A percentile compares a stretch with the other conserved stretches of the same genome.
These are phyloP conservation scores for Musa balbisiana DNA, from an alignment of 202 grass and related monocot genomes.

Conservation along the genomic window DNA sequence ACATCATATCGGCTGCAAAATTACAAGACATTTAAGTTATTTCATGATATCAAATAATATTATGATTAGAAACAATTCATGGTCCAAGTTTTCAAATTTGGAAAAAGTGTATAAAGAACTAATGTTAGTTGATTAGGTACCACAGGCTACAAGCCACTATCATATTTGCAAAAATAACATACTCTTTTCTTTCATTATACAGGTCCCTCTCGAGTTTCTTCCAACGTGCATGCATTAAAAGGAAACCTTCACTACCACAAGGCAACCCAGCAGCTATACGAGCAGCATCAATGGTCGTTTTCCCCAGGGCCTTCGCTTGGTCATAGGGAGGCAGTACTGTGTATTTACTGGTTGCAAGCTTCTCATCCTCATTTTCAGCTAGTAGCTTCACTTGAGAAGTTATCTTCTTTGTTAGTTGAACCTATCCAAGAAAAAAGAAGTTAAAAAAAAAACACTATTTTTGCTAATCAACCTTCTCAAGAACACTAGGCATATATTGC, in stretches of 20 bases:
- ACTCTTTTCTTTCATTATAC: conserved; percentile 92
- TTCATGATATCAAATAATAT: not conserved
- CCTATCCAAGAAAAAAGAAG: conserved; percentile 36
- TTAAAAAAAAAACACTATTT: not conserved
- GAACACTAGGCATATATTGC: not conserved
- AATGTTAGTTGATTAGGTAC: not conserved
- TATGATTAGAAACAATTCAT: not conserved
- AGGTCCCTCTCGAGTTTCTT: conserved; percentile 89
- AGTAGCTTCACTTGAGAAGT: conserved; percentile 86
- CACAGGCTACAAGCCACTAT: not conserved
- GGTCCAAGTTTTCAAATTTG: not conserved
- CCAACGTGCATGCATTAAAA: conserved; percentile 95
- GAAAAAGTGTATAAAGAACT: not conserved
- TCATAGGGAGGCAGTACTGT: conserved; percentile 53
- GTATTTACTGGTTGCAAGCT: conserved; percentile 47
- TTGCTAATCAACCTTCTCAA: not conserved
- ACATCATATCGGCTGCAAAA: conserved; percentile 77
- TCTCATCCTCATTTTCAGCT: conserved; percentile 75
- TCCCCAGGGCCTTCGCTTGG: conserved; percentile 75
- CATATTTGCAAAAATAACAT: conserved; percentile 6
- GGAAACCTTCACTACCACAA: conserved; percentile 92
- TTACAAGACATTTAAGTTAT: conserved; percentile 8
- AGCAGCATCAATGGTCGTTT: conserved; percentile 65
- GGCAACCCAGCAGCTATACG: conserved; percentile 76
- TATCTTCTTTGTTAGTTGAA: conserved; percentile 70